Percentiles rank a stretch among this genome's conserved stretches.
Evolutionary conservation across 83 land plant species (phyloP).

Genomic region (Thuja plicata): DNA sequence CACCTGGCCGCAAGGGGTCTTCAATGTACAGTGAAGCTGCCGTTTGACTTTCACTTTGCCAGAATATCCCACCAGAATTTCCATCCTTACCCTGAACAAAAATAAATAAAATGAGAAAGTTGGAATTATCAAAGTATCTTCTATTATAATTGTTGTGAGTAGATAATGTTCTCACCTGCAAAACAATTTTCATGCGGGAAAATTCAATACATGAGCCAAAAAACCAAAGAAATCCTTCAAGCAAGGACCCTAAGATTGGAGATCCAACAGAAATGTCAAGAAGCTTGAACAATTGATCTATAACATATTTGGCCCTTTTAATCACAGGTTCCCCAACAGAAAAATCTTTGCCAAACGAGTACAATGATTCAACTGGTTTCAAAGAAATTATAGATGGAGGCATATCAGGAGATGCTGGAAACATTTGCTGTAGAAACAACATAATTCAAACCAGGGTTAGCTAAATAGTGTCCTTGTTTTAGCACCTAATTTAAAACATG

Average conservation of each 20-base stretch:
- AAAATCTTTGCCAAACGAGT: neutral
- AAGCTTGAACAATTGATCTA: conserved; percentile 25
- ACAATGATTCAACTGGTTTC: neutral
- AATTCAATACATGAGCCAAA: conserved; percentile 40
- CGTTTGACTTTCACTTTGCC: conserved; percentile 20
- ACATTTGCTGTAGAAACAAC: neutral
- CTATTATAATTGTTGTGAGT: neutral
- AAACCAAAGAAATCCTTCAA: fast-evolving
- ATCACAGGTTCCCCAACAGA: neutral
- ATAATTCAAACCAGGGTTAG: neutral
- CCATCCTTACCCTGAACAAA: conserved; percentile 27
- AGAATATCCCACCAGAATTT: conserved; percentile 43
- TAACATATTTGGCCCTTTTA: conserved; percentile 25
- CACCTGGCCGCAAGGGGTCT: conserved; percentile 45
- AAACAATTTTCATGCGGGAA: conserved; percentile 24
- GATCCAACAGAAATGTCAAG: conserved; percentile 23
- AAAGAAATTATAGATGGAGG: neutral
- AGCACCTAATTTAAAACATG: conserved; percentile 4
- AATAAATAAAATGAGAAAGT: neutral
- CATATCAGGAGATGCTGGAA: neutral
- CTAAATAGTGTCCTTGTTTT: neutral
- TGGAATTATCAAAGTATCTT: neutral
- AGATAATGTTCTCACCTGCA: conserved; percentile 25
- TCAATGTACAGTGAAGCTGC: conserved; percentile 37
- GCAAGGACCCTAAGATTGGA: conserved; percentile 29